Conservation (phyloP, 345 rosid genomes). For the Salix viminalis region DNA sequence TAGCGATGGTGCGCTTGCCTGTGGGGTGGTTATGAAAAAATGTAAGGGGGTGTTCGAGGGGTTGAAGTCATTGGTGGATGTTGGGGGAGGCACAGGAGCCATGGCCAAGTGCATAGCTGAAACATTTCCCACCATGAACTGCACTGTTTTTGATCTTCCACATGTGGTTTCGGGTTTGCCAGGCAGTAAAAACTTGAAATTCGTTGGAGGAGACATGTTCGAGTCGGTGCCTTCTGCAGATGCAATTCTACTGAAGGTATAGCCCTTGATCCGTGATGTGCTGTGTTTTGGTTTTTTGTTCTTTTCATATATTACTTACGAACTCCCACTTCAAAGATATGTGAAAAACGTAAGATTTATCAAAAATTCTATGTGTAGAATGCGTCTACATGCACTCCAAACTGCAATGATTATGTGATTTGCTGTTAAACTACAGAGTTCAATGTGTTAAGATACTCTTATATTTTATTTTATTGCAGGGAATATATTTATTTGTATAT, state of each 20-base stretch:
- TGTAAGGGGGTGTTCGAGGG: slow-evolving; percentile 14
- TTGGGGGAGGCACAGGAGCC: slow-evolving; percentile 18
- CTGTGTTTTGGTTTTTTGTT: too few species aligned
- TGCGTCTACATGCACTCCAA: too few species aligned
- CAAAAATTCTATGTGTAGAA: too few species aligned
- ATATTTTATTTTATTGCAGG: too few species aligned
- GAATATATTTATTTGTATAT: too few species aligned
- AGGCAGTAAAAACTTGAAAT: slow-evolving; percentile 23
- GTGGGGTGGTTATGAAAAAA: not conserved
- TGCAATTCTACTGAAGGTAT: slow-evolving; percentile 29
- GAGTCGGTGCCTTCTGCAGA: slow-evolving; percentile 26
- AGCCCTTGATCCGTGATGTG: too few species aligned
- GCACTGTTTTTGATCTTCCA: slow-evolving; percentile 19
- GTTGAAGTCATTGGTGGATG: slow-evolving; percentile 19
- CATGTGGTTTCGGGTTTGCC: slow-evolving; percentile 20
- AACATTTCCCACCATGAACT: slow-evolving; percentile 6
- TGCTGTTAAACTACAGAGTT: too few species aligned
- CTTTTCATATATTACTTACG: too few species aligned
- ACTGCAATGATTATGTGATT: too few species aligned
- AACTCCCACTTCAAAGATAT: too few species aligned
- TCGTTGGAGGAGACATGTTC: slow-evolving; percentile 37
- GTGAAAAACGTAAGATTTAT: too few species aligned
- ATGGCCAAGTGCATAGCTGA: slow-evolving; percentile 14
- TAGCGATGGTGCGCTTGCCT: not conserved
- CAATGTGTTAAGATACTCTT: too few species aligned